phyloP scores from a whole-genome alignment of 768 basidiomycete species.

The Russula earlei region DNA sequence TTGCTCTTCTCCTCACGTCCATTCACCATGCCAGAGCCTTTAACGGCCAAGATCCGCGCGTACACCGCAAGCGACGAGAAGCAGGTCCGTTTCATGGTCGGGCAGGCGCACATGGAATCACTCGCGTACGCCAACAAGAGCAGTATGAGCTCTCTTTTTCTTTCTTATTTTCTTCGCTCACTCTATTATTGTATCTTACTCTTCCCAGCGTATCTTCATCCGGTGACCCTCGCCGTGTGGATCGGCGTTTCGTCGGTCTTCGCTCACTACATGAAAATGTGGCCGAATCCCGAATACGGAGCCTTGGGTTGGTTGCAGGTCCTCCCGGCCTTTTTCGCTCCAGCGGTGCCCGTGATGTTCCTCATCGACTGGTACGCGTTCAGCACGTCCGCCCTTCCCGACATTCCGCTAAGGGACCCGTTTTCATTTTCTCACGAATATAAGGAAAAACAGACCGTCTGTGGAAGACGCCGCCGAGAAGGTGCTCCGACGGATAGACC shows the following conservation, averaged over 20 bases:
- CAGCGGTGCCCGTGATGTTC: constrained; percentile 56
- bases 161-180: not conserved
- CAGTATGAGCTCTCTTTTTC: constrained; percentile 29
- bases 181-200: too few relatives aligned
- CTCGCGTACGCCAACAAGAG: constrained; percentile 58
- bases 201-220: constrained; percentile 43
- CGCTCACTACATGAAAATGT: constrained; percentile 54
- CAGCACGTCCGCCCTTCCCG: not conserved
- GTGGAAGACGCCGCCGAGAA: constrained; percentile 49
- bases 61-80: constrained; percentile 46
- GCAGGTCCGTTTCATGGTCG: constrained; percentile 51
- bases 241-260: constrained; percentile 47
- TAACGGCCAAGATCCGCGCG: constrained; percentile 41
- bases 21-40: constrained; percentile 21
- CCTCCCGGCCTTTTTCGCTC: constrained; percentile 56
- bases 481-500: constrained; percentile 47
- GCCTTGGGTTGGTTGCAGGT: constrained; percentile 44
- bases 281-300: constrained; percentile 45
- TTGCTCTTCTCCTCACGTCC: not conserved
- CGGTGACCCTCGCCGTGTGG: constrained; percentile 55
- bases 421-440: not conserved
- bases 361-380: constrained; percentile 55
- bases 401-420: not conserved
- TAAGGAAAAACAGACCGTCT: constrained; percentile 59
- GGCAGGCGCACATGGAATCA: constrained; percentile 55